phyloP scores from a whole-genome alignment of 192 early-diverging fungal genomes.

The Chytriomyces sp. region DNA sequence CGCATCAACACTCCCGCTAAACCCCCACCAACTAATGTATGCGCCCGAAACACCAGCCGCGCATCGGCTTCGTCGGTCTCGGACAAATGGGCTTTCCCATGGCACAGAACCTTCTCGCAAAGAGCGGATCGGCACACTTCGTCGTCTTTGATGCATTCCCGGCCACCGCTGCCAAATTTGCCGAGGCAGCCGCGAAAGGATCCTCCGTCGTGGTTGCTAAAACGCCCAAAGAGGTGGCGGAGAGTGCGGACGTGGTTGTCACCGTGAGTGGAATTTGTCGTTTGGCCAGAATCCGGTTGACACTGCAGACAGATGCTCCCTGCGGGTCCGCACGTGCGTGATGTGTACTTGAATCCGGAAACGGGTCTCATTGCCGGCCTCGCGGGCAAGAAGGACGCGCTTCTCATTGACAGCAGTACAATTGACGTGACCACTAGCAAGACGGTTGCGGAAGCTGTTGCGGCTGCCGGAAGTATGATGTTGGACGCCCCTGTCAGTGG shows the following conservation, averaged over 20 bases:
- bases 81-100: constrained; percentile 86
- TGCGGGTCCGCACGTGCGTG: constrained; percentile 74
- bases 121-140: constrained; percentile 53
- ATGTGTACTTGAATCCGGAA: constrained; percentile 77
- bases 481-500: constrained; percentile 96
- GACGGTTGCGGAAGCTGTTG: constrained; percentile 66
- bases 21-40: too few species aligned
- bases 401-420: constrained; percentile 88
- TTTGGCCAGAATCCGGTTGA: too few species aligned
- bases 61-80: constrained; percentile 87
- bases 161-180: constrained; percentile 58
- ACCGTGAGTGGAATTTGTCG: too few species aligned
- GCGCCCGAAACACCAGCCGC: too few species aligned
- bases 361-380: constrained; percentile 39
- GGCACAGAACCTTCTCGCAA: constrained; percentile 80
- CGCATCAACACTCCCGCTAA: too few species aligned
- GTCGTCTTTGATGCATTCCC: constrained; percentile 75
- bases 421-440: constrained; percentile 82
- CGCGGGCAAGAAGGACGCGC: constrained; percentile 2
- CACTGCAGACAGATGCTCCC: too few species aligned
- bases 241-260: constrained; percentile 69
- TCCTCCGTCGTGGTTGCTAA: constrained; percentile 51
- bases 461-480: constrained; percentile 58
- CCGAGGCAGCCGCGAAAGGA: constrained; percentile 29
- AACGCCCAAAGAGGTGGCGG: constrained; percentile 74